These are phyloP conservation scores for Raphanus hybrid DNA, from an alignment of 441 rosid species.

Conservation along the genomic window DNA sequence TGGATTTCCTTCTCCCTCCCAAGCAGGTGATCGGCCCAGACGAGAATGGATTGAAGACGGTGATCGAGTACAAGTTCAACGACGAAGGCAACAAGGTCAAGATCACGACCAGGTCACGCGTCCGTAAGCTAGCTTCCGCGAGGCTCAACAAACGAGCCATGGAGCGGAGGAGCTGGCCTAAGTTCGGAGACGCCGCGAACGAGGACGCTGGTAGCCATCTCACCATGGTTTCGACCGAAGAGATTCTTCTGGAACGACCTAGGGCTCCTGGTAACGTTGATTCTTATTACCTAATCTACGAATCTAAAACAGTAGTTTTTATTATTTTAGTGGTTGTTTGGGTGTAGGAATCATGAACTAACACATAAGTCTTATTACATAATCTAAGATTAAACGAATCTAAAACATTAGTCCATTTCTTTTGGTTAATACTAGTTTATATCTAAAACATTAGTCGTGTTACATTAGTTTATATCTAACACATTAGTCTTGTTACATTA, in stretches of 20 bases:
- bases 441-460: neutral
- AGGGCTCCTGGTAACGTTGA: constrained; percentile 55
- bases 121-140: constrained; percentile 72
- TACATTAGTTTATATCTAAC: neutral
- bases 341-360: neutral
- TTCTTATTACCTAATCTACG: neutral
- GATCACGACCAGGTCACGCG: constrained; percentile 68
- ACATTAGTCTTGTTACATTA: neutral
- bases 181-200: constrained; percentile 83
- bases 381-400: neutral
- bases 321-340: neutral
- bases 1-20: constrained; percentile 74
- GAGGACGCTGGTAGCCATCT: constrained; percentile 74
- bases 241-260: constrained; percentile 78
- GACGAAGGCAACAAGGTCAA: constrained; percentile 70
- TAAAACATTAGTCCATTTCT: neutral
- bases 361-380: neutral
- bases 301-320: neutral
- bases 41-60: constrained; percentile 74
- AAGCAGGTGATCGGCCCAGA: constrained; percentile 78
- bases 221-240: constrained; percentile 88
- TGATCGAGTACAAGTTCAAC: constrained; percentile 71
- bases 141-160: constrained; percentile 65
- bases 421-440: neutral
- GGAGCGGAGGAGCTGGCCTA: constrained; percentile 77